phyloP scores from a whole-genome alignment of 2,329 filamentous ascomycete genomes.

The Aureobasidium musti region DNA sequence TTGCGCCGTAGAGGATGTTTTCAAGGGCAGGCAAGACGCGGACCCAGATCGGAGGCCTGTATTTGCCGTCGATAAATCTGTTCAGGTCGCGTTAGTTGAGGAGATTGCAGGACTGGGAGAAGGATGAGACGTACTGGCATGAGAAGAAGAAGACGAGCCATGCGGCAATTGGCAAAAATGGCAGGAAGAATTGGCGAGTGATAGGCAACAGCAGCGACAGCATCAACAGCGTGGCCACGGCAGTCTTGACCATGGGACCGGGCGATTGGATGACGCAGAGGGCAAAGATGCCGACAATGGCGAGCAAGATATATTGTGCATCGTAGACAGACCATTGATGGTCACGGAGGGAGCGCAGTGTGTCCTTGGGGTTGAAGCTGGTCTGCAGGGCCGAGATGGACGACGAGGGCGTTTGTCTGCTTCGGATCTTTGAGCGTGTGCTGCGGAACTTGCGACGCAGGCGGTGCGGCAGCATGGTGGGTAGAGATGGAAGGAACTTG shows the following conservation, averaged over 20 bases:
- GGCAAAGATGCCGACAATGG: slow-evolving; percentile 76
- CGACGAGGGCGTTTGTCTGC: slow-evolving; percentile 66
- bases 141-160: slow-evolving; percentile 92
- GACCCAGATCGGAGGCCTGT: slow-evolving; percentile 92
- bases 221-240: slow-evolving; percentile 66
- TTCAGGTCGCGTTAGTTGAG: neutral
- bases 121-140: slow-evolving; percentile 70
- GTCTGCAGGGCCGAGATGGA: slow-evolving; percentile 76
- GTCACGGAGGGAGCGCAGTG: slow-evolving; percentile 70
- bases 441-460: slow-evolving; percentile 65
- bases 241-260: slow-evolving; percentile 75
- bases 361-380: slow-evolving; percentile 78
- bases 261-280: slow-evolving; percentile 77
- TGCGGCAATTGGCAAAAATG: slow-evolving; percentile 78
- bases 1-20: slow-evolving; percentile 94
- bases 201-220: slow-evolving; percentile 76
- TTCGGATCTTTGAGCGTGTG: slow-evolving; percentile 64
- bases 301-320: slow-evolving; percentile 77
- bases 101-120: neutral
- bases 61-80: slow-evolving; percentile 86
- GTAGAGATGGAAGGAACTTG: slow-evolving; percentile 51
- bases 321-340: slow-evolving; percentile 83
- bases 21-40: slow-evolving; percentile 91
- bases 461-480: slow-evolving; percentile 62
- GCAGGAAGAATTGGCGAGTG: slow-evolving; percentile 87